These are phyloP conservation scores for Tulasnella sp. DNA, from an alignment of 768 basidiomycete genomes.

Conservation along the genomic window DNA sequence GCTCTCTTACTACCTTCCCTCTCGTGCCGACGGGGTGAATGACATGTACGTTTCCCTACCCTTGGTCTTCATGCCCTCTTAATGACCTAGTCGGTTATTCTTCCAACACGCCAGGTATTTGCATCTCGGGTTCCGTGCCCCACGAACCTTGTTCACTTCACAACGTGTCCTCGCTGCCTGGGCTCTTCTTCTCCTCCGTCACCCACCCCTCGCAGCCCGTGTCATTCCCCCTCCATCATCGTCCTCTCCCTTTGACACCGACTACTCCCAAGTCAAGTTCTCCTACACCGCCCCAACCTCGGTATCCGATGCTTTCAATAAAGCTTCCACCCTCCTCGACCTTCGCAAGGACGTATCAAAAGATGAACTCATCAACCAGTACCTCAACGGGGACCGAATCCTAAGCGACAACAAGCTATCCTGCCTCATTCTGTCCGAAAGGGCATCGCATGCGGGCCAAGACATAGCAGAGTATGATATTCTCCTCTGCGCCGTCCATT, in stretches of 20 bases:
- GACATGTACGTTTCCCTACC: constrained; percentile 52
- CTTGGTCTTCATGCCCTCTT: neutral
- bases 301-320: constrained; percentile 39
- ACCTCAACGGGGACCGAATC: constrained; percentile 70
- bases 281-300: constrained; percentile 39
- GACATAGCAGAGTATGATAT: constrained; percentile 46
- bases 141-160: constrained; percentile 36
- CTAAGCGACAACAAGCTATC: constrained; percentile 61
- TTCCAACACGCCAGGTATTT: constrained; percentile 33
- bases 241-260: neutral
- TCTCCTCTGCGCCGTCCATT: constrained; percentile 70
- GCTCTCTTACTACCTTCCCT: constrained; percentile 66
- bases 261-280: neutral
- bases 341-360: constrained; percentile 32
- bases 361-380: constrained; percentile 47
- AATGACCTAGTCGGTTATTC: neutral
- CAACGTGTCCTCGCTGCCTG: constrained; percentile 48
- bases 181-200: constrained; percentile 62
- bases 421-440: constrained; percentile 41
- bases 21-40: constrained; percentile 72
- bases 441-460: constrained; percentile 23
- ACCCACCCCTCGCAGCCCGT: constrained; percentile 61
- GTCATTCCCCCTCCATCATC: constrained; percentile 31
- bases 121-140: constrained; percentile 58
- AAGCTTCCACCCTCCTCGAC: constrained; percentile 45